Percentiles rank a stretch among this genome's conserved stretches.
These are phyloP conservation scores for Boletus patriciae DNA, from an alignment of 768 basidiomycete species.

Conservation along the genomic window DNA sequence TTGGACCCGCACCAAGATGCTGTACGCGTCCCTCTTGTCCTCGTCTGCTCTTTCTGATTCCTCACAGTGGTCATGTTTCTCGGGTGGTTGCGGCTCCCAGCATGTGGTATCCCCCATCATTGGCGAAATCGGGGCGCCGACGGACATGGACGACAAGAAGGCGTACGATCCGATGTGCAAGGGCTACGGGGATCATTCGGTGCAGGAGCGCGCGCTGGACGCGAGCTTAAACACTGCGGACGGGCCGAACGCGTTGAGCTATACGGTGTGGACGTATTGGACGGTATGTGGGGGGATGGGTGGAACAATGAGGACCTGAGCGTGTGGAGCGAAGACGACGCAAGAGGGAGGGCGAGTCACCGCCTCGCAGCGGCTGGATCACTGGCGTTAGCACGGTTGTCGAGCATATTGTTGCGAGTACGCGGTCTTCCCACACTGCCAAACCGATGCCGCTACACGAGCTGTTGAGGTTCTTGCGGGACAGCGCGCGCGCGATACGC, in stretches of 20 bases:
- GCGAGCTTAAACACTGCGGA: conserved; percentile 79
- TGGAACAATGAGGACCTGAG: conserved; percentile 98
- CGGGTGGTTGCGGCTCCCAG: conserved; percentile 89
- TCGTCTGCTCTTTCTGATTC: not conserved
- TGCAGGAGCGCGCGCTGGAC: conserved; percentile 84
- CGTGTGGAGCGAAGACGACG: conserved; percentile 80
- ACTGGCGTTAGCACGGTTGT: conserved; percentile 11
- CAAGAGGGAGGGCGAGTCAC: conserved; percentile 18
- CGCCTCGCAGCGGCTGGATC: not conserved
- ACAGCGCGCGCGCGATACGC: conserved; percentile 80
- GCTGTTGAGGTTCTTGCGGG: conserved; percentile 65
- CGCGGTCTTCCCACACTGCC: not conserved
- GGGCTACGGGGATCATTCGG: conserved; percentile 71
- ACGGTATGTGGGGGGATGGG: conserved; percentile 86
- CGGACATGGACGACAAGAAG: conserved; percentile 87
- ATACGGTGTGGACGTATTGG: conserved; percentile 88
- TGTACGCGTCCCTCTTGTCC: conserved; percentile 48
- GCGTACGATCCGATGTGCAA: conserved; percentile 59
- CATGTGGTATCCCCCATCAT: conserved; percentile 91
- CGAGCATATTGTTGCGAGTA: conserved; percentile 15
- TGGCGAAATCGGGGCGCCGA: conserved; percentile 94
- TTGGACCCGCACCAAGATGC: conserved; percentile 97
- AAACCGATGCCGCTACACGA: conserved; percentile 9
- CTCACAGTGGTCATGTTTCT: conserved; percentile 88
- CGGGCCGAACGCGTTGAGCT: conserved; percentile 71